These are phyloP conservation scores for Nicotiana tabacum DNA, from an alignment of 257 asterid genomes.

Conservation along the genomic window DNA sequence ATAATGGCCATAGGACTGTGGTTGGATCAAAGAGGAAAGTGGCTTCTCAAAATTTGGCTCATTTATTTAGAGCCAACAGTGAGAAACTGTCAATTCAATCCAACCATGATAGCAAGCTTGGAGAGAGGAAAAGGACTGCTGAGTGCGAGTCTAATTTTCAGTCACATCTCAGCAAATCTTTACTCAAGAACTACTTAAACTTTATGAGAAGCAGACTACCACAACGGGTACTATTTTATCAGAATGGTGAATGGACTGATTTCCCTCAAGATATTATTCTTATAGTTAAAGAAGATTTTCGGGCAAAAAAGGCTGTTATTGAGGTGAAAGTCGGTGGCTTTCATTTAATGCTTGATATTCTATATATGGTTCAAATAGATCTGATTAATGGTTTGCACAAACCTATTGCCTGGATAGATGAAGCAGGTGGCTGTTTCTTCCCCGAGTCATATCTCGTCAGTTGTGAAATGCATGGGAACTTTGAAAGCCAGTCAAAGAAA, in stretches of 20 bases:
- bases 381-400: slow-evolving; percentile 49
- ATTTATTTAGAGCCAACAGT: slow-evolving; percentile 32
- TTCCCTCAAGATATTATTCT: slow-evolving; percentile 52
- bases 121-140: slow-evolving; percentile 44
- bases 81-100: slow-evolving; percentile 33
- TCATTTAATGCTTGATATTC: slow-evolving; percentile 49
- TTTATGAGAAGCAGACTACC: slow-evolving; percentile 56
- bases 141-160: slow-evolving; percentile 14
- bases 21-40: slow-evolving; percentile 60
- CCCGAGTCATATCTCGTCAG: slow-evolving; percentile 47
- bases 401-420: slow-evolving; percentile 93
- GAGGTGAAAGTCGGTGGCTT: slow-evolving; percentile 51
- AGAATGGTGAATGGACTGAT: slow-evolving; percentile 69
- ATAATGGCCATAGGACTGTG: slow-evolving; percentile 35
- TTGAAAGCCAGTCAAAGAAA: slow-evolving; percentile 22
- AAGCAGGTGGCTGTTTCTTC: slow-evolving; percentile 60
- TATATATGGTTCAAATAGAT: slow-evolving; percentile 64
- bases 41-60: slow-evolving; percentile 26
- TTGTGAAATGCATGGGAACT: slow-evolving; percentile 26
- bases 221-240: slow-evolving; percentile 60
- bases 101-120: slow-evolving; percentile 25
- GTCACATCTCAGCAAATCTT: slow-evolving; percentile 29
- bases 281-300: slow-evolving; percentile 46
- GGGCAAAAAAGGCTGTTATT: slow-evolving; percentile 38
- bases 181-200: slow-evolving; percentile 45